Percentiles rank a stretch among this genome's conserved stretches.
Evolutionary conservation across 192 early-diverging fungal species (phyloP).

Genomic region (Jimgerdemannia lactiflua): DNA sequence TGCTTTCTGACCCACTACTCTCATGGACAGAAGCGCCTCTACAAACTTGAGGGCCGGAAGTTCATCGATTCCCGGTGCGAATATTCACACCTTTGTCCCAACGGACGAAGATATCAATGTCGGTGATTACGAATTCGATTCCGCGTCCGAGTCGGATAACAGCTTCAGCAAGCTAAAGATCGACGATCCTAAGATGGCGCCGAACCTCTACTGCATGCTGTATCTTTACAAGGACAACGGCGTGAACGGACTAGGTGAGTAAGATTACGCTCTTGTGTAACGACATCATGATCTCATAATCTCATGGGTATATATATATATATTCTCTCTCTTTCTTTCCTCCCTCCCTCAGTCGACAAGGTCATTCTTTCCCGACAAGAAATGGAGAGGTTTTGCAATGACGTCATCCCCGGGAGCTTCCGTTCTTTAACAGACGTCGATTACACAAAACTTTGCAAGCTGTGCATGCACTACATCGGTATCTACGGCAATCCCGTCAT

Average conservation of each 20-base stretch:
- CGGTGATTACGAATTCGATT: too few relatives aligned
- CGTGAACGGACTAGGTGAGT: slow-evolving; percentile 13
- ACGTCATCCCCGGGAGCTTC: slow-evolving; percentile 6
- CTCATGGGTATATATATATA: neutral
- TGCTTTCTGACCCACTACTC: too few relatives aligned
- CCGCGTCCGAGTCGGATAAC: too few relatives aligned
- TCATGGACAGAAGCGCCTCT: too few relatives aligned
- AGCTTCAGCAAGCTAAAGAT: too few relatives aligned
- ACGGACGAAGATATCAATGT: too few relatives aligned
- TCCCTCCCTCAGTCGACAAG: slow-evolving; percentile 11
- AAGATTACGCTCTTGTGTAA: neutral
- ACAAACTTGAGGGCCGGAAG: too few relatives aligned
- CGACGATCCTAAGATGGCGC: too few relatives aligned
- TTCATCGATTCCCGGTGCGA: too few relatives aligned
- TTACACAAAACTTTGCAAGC: slow-evolving; percentile 1
- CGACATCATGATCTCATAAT: neutral
- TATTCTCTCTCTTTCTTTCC: neutral
- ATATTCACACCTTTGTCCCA: too few relatives aligned
- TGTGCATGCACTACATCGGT: slow-evolving; percentile 1
- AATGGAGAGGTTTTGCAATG: slow-evolving; percentile 14
- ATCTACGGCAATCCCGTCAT: slow-evolving; percentile 9
- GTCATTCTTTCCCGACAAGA: slow-evolving; percentile 1
- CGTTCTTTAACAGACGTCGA: slow-evolving; percentile 10
- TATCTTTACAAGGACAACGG: slow-evolving; percentile 13
- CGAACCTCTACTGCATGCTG: slow-evolving; percentile 9